phyloP scores from a whole-genome alignment of 2,329 filamentous ascomycete species.

The Pseudocercospora fijiensis region DNA sequence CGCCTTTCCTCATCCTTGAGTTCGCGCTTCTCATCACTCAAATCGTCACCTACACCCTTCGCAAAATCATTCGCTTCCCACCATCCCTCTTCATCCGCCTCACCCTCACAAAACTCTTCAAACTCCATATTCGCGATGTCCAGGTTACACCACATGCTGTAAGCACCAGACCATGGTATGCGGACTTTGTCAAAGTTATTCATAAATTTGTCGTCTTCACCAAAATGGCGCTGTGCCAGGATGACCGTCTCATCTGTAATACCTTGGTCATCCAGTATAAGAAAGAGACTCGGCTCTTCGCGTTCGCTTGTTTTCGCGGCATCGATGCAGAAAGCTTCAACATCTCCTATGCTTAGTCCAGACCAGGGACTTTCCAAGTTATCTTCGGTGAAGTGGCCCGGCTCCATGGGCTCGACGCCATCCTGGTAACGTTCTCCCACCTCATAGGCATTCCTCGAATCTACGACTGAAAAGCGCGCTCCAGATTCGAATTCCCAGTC shows the following conservation, averaged over 20 bases:
- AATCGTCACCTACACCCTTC: neutral
- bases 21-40: neutral
- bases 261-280: constrained; percentile 18
- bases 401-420: neutral
- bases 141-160: constrained; percentile 22
- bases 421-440: constrained; percentile 6
- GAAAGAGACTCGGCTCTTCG: constrained; percentile 7
- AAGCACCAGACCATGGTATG: constrained; percentile 16
- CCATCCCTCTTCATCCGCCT: constrained; percentile 8
- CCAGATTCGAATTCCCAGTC: constrained; percentile 17
- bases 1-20: neutral
- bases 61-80: constrained; percentile 11
- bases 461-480: constrained; percentile 15
- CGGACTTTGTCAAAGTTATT: constrained; percentile 18
- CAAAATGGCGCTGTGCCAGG: constrained; percentile 4
- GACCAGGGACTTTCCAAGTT: constrained; percentile 18
- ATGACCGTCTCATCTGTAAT: constrained; percentile 14
- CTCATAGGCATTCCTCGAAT: constrained; percentile 15
- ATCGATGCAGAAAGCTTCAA: constrained; percentile 21
- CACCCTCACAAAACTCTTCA: constrained; percentile 17
- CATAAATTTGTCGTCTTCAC: constrained; percentile 9
- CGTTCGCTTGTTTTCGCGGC: neutral
- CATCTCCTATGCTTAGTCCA: constrained; percentile 15
- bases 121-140: constrained; percentile 25
- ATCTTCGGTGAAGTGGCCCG: constrained; percentile 5